Evolutionary conservation across 2,329 filamentous ascomycete species (phyloP).

Genomic region (Ophiognomonia clavigignenti-juglandacearum): DNA sequence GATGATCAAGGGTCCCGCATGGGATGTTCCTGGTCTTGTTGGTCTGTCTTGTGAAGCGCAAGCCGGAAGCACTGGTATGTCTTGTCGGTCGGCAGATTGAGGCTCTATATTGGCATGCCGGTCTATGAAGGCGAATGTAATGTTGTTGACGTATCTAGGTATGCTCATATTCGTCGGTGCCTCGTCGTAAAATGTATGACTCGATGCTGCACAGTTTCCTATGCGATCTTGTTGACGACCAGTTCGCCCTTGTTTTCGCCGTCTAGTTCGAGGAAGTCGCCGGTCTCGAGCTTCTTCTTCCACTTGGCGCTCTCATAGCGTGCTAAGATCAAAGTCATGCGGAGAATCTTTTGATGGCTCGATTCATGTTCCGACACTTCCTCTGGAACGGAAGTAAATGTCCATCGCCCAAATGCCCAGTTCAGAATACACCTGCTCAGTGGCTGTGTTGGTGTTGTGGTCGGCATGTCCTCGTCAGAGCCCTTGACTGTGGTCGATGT

Average conservation of each 20-base stretch:
- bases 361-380: constrained; percentile 46
- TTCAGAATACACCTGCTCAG: constrained; percentile 77
- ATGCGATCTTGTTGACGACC: constrained; percentile 46
- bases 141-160: too few species aligned
- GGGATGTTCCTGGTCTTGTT: too few species aligned
- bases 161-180: too few species aligned
- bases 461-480: constrained; percentile 44
- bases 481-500: constrained; percentile 40
- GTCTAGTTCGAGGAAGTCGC: constrained; percentile 47
- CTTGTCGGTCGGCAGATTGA: too few species aligned
- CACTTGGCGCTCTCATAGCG: constrained; percentile 71
- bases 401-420: constrained; percentile 97
- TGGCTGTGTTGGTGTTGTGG: constrained; percentile 24
- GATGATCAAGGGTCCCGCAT: too few species aligned
- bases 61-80: too few species aligned
- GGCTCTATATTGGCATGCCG: too few species aligned
- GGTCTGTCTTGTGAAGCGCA: too few species aligned
- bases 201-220: background rate
- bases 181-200: too few species aligned
- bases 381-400: constrained; percentile 60
- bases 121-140: too few species aligned
- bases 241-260: constrained; percentile 41
- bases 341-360: constrained; percentile 50
- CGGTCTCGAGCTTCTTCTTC: constrained; percentile 66
- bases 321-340: constrained; percentile 73